Base-by-base conservation (phyloP, 2,329 filamentous ascomycete species). In the Chrysoporthe deuterocubensis region DNA sequence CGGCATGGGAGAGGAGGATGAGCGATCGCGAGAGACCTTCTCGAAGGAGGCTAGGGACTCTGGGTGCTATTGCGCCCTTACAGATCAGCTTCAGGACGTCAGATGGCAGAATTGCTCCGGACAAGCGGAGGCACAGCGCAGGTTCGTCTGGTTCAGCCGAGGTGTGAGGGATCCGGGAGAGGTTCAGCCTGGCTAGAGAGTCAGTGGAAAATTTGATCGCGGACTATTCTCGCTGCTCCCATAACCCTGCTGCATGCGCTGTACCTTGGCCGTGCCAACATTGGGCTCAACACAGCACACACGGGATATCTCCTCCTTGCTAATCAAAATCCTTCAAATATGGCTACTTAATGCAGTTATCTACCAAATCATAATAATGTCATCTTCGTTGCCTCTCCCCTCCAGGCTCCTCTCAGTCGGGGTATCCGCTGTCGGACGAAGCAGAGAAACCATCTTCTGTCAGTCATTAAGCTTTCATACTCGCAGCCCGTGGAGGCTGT, bases 341-440 rank as follows among this genome's bases (percentile, higher is more conserved):
- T 57, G 21, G 34, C 54, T 67, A 67, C 34, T 54, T 37, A 67
- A 67, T 63, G 60, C 60, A 56, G 43, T 42, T 54, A 43, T 64
- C 54, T 59, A 64, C 52, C 21, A 64, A 52, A 64, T 66, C 54
- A 64, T 66, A 56, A 42, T 66, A 34, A 62, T 64, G 43, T 60
- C 57, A 66, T 67, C 57, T 52, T 65, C 69, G 32, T 62, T 42
- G 66, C 64, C 62, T 21, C 26, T 44, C 57, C 64, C 65, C 61
- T 61, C 61, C 21, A 34, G n/a, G 46, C 43, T 50, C 37, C 63
- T 52, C 43, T 14, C 43, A 59, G 62, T 67, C 64, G 62, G 69
- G 69, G 69, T 70, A 70, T 70, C 62, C 60, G 67, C 69, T 70
- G 62, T 62, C 60, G 64, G 64, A 61, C 65, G 62, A 69, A 69